These are phyloP conservation scores for Anthoceros angustus DNA, from an alignment of 225 moss, liverwort and hornwort genomes.

Conservation along the genomic window DNA sequence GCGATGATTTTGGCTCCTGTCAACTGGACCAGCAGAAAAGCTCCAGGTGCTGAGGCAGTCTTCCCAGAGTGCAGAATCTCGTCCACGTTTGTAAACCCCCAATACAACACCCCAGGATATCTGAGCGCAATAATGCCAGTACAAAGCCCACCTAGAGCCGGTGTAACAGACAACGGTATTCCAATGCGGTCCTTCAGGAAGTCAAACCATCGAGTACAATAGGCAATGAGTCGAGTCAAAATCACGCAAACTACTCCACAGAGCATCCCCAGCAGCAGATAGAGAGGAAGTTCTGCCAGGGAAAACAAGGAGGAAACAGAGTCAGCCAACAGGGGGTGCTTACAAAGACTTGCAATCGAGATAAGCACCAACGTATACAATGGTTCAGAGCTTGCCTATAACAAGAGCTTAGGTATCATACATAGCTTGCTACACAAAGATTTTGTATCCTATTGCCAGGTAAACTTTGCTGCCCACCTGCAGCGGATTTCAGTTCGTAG, in stretches of 20 bases:
- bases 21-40: slow-evolving; percentile 60
- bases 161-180: slow-evolving; percentile 65
- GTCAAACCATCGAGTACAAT: slow-evolving; percentile 54
- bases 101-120: slow-evolving; percentile 93
- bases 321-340: neutral
- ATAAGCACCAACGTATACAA: too few species aligned
- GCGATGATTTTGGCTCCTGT: slow-evolving; percentile 72
- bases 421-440: neutral
- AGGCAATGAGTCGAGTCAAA: slow-evolving; percentile 53
- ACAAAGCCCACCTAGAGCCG: slow-evolving; percentile 77
- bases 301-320: neutral
- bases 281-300: slow-evolving; percentile 65
- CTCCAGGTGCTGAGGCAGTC: slow-evolving; percentile 61
- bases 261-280: slow-evolving; percentile 64
- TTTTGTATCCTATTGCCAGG: neutral
- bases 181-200: slow-evolving; percentile 62
- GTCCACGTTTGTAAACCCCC: slow-evolving; percentile 96
- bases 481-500: slow-evolving; percentile 77
- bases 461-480: slow-evolving; percentile 26
- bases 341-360: neutral
- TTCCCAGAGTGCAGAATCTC: slow-evolving; percentile 81
- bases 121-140: slow-evolving; percentile 59
- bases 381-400: too few species aligned
- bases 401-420: too few species aligned
- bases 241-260: slow-evolving; percentile 80